These are phyloP conservation scores for Candida rishiriensis DNA, from an alignment of 805 yeast species.

Conservation along the genomic window DNA sequence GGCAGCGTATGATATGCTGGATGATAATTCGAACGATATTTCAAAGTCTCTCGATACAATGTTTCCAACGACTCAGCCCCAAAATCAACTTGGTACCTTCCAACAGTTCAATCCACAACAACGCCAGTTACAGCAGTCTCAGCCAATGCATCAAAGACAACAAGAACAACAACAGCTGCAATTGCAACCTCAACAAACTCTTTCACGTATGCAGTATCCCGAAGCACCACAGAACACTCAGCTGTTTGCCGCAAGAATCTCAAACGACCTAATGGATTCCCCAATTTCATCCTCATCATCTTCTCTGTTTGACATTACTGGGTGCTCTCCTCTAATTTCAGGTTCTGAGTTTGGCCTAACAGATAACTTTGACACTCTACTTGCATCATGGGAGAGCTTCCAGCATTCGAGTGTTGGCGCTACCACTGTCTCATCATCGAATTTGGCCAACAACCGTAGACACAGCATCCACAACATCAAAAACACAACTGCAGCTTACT, in stretches of 20 bases:
- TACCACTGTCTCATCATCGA: too few species aligned
- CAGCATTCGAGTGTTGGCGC: background rate
- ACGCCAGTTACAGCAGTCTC: too few species aligned
- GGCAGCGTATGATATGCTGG: too few species aligned
- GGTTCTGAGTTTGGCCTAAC: slow-evolving; percentile 8
- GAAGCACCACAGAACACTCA: background rate
- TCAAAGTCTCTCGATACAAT: too few species aligned
- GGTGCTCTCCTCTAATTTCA: slow-evolving; percentile 10
- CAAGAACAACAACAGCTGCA: background rate
- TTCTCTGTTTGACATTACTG: slow-evolving; percentile 12
- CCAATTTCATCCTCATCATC: slow-evolving; percentile 18
- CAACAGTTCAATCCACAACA: too few species aligned
- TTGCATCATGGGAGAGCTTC: slow-evolving; percentile 8
- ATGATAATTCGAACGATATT: too few species aligned
- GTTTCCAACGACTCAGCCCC: too few species aligned
- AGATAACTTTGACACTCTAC: slow-evolving; percentile 8
- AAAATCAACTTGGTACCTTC: too few species aligned
- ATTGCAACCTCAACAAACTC: background rate
- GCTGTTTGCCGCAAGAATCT: background rate
- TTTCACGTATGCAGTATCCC: background rate
- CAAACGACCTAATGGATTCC: slow-evolving; percentile 8
- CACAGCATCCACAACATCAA: too few species aligned
- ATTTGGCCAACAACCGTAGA: too few species aligned
- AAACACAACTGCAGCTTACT: too few species aligned
- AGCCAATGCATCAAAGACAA: too few species aligned